These are phyloP conservation scores for Nemania diffusa DNA, from an alignment of 2,329 filamentous ascomycete species.

Conservation along the genomic window DNA sequence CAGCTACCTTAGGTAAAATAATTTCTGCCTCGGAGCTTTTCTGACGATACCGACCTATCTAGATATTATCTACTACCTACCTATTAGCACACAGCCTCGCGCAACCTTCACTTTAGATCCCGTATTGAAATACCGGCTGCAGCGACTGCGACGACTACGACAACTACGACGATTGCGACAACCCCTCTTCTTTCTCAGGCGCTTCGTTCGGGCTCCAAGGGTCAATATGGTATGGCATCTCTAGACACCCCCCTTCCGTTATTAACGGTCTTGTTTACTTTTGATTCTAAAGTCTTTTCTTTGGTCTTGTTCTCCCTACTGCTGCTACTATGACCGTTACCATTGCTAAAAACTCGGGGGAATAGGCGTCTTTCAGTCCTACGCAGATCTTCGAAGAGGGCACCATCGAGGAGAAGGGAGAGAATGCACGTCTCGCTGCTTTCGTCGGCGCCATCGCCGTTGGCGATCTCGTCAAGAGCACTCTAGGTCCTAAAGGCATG, in stretches of 20 bases:
- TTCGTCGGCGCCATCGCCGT: slow-evolving; percentile 99
- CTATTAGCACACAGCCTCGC: neutral
- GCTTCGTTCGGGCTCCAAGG: slow-evolving; percentile 4
- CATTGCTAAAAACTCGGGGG: slow-evolving; percentile 34
- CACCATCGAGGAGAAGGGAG: slow-evolving; percentile 96
- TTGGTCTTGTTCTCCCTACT: neutral
- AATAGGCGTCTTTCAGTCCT: slow-evolving; percentile 76
- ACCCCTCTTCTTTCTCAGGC: neutral
- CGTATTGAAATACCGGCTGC: neutral
- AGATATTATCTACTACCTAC: neutral
- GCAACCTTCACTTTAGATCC: neutral
- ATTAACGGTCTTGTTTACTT: neutral
- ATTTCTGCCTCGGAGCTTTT: neutral
- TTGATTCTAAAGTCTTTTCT: neutral
- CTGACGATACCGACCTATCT: neutral
- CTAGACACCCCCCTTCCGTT: neutral
- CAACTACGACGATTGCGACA: slow-evolving; percentile 2
- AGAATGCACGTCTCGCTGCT: slow-evolving; percentile 98
- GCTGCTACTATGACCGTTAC: no score
- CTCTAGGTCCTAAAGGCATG: slow-evolving; percentile 97
- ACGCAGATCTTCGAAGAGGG: slow-evolving; percentile 99
- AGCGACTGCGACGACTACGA: neutral
- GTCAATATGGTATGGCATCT: neutral
- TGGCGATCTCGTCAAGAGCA: slow-evolving; percentile 96
- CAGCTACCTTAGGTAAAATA: neutral